phyloP scores from a whole-genome alignment of 345 rosid species.

The Xanthoceras sorbifolium region DNA sequence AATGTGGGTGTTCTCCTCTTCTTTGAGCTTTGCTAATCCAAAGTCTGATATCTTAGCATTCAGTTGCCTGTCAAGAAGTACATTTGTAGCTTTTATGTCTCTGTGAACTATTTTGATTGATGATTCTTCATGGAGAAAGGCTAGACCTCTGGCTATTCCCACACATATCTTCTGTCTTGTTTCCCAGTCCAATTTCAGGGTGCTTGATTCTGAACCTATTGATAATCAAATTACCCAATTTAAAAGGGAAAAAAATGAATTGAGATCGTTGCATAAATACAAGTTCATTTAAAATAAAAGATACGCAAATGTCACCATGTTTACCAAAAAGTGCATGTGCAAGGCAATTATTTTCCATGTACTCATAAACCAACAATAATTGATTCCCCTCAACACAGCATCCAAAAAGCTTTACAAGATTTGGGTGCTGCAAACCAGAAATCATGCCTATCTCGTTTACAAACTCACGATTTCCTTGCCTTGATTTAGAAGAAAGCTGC shows the following conservation, averaged over 20 bases:
- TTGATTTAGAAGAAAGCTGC: conserved; percentile 71
- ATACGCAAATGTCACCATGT: not conserved
- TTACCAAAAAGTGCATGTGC: conserved; percentile 38
- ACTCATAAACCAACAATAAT: conserved; percentile 57
- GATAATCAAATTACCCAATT: not conserved
- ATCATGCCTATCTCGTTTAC: conserved; percentile 47
- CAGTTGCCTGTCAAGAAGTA: conserved; percentile 50
- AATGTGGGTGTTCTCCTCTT: conserved; percentile 54
- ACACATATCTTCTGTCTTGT: conserved; percentile 50
- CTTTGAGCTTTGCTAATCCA: conserved; percentile 59
- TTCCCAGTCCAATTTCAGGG: conserved; percentile 46
- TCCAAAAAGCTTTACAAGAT: conserved; percentile 38
- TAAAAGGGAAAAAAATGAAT: too few relatives aligned
- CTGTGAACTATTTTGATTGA: conserved; percentile 56
- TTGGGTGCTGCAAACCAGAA: conserved; percentile 35
- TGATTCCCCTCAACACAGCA: conserved; percentile 37
- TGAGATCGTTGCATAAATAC: not conserved
- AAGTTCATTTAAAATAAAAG: not conserved
- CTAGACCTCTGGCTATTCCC: conserved; percentile 65
- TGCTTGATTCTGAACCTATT: conserved; percentile 30
- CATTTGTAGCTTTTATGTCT: conserved; percentile 62
- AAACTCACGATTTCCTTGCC: conserved; percentile 75
- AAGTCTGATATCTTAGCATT: conserved; percentile 69
- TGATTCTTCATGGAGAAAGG: conserved; percentile 63
- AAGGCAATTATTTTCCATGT: conserved; percentile 70